A percentile compares a stretch with the other conserved stretches of the same genome.
Evolutionary conservation across 2,329 filamentous ascomycete species (phyloP).

Genomic region (Trichoderma atrobrunneum): DNA sequence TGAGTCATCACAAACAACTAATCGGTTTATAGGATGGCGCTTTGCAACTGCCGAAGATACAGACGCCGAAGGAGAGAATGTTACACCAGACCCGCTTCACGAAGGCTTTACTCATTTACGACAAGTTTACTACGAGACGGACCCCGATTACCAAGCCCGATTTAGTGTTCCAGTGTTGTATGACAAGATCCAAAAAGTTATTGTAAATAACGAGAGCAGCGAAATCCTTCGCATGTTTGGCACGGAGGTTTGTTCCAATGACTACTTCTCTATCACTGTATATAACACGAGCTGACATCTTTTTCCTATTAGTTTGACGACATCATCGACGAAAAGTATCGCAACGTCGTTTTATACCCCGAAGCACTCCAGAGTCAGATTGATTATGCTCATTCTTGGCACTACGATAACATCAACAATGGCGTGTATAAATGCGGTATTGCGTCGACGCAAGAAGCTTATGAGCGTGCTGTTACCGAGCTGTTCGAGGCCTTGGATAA

Average conservation of each 20-base stretch:
- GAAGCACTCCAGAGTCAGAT: constrained; percentile 60
- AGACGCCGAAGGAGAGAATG: constrained; percentile 54
- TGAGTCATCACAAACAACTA: not conserved
- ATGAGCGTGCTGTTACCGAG: constrained; percentile 65
- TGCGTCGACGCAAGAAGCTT: constrained; percentile 76
- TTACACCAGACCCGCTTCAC: constrained; percentile 64
- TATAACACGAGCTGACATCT: not conserved
- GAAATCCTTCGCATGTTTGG: constrained; percentile 92
- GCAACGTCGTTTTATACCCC: constrained; percentile 65
- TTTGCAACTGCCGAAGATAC: constrained; percentile 64
- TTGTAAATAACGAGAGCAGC: constrained; percentile 86
- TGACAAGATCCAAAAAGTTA: constrained; percentile 68
- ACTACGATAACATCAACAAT: constrained; percentile 68
- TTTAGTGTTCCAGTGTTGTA: constrained; percentile 86
- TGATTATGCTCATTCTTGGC: constrained; percentile 75
- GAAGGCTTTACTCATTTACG: constrained; percentile 66
- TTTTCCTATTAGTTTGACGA: constrained; percentile 60
- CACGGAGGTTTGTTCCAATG: constrained; percentile 51
- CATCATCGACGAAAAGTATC: constrained; percentile 57
- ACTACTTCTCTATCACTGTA: not conserved
- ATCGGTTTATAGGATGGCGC: constrained; percentile 56
- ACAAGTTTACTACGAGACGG: constrained; percentile 72
- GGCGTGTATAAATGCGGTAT: constrained; percentile 75
- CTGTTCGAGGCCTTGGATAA: constrained; percentile 75
- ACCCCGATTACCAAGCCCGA: constrained; percentile 68